Evolutionary conservation across 2,329 filamentous ascomycete genomes (phyloP).

Genomic region (Fusarium azukiicola): DNA sequence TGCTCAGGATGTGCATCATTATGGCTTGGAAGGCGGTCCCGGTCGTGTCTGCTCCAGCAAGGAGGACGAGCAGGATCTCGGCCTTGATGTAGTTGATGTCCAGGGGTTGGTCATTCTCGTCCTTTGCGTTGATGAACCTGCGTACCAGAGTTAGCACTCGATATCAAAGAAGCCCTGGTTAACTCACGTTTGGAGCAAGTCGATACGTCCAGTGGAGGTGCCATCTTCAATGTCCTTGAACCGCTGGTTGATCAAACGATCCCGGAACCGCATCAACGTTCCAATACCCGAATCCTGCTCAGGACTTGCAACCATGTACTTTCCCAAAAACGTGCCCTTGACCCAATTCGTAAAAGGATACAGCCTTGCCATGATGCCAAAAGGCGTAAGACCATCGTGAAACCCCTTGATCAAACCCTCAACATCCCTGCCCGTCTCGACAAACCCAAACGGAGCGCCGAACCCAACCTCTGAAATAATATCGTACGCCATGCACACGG

Average conservation of each 20-base stretch:
- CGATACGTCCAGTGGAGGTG: slow-evolving; percentile 63
- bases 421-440: slow-evolving; percentile 70
- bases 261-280: slow-evolving; percentile 77
- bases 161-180: fast-evolving
- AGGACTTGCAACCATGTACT: slow-evolving; percentile 57
- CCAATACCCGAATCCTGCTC: slow-evolving; percentile 76
- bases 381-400: slow-evolving; percentile 39
- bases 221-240: slow-evolving; percentile 69
- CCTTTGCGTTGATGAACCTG: slow-evolving; percentile 41
- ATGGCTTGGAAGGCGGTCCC: slow-evolving; percentile 69
- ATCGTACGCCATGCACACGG: slow-evolving; percentile 61
- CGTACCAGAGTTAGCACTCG: neutral
- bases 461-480: slow-evolving; percentile 74
- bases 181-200: slow-evolving; percentile 73
- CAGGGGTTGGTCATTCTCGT: slow-evolving; percentile 33
- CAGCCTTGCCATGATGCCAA: slow-evolving; percentile 69
- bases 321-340: slow-evolving; percentile 47
- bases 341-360: slow-evolving; percentile 41
- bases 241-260: slow-evolving; percentile 72
- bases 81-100: slow-evolving; percentile 49
- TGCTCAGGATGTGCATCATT: slow-evolving; percentile 55
- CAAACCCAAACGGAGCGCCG: slow-evolving; percentile 65
- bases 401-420: slow-evolving; percentile 62
- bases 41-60: slow-evolving; percentile 69
- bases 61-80: slow-evolving; percentile 51